Base-by-base conservation (phyloP, 441 rosid species). In the Eruca vesicaria region DNA sequence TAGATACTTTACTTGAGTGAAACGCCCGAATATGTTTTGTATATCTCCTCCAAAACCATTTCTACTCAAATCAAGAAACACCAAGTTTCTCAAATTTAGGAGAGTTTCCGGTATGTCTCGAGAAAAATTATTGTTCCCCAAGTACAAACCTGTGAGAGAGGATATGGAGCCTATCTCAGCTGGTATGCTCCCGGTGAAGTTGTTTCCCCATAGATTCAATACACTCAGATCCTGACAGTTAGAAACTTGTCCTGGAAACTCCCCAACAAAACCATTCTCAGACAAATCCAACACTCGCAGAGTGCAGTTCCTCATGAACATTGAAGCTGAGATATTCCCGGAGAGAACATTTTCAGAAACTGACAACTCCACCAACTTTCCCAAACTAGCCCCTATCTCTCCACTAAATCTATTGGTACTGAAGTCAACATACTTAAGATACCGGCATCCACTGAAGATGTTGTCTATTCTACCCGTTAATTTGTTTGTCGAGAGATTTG, bases 131-230 rank as follows among this genome's bases (percentile, higher is more conserved):
- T 38, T 38, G 45, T 78, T 86, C 72, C 98, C 98, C 80, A 94
- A 74, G 82, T 82, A 75, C 83, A 94, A 80, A 55, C 71, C 87
- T 79, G 79, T 73, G 7, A 94, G 93, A 63, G 80, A 77, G 1
- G 88, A 78, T 60, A 91, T 83, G 7, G 76, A 80, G 8, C 98
- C 97, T 3, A 91, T 84, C 73, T 88, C 89, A 0, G 75, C 9
- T 9, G 96, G 97, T 55, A 94, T 90, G 9, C 12, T 53, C 32
- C 96, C 96, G 0, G 38, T 70, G 82, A 94, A 90, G 2, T 69
- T 56, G 86, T 94, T 94, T 45, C 95, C 95, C 86, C 87, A 85
- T n/a, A 88, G 57, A 78, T 86, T 84, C 82, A 94, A 66, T 38
- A 75, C 57, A 14, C 14, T 10, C 79, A 94, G 79, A 52, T 69